These are phyloP conservation scores for Onygenales sp. DNA, from an alignment of 2,329 filamentous ascomycete species.

Conservation along the genomic window DNA sequence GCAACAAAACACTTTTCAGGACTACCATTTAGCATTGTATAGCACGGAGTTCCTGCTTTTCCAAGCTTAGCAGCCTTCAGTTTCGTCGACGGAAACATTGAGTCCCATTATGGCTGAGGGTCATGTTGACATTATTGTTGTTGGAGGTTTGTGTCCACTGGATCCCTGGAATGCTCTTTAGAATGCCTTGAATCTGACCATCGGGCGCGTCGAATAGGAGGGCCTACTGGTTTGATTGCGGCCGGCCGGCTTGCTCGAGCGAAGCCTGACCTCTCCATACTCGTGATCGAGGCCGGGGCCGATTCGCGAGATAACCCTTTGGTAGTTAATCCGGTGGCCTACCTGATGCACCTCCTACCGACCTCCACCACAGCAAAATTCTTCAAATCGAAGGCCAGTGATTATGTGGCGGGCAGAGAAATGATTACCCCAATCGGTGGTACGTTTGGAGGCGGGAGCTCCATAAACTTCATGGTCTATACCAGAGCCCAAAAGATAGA, in stretches of 20 bases:
- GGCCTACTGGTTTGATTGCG: conserved; percentile 41
- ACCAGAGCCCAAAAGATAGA: conserved; percentile 28
- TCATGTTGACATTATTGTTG: conserved; percentile 1
- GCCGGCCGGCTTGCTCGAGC: conserved; percentile 43
- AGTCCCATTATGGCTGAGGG: not conserved
- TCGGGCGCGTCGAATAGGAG: conserved; percentile 23
- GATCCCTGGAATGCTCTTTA: not conserved
- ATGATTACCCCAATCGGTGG: conserved; percentile 35
- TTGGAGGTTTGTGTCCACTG: not conserved
- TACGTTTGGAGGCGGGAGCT: conserved; percentile 54
- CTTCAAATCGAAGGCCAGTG: conserved; percentile 40
- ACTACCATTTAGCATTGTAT: too few relatives aligned
- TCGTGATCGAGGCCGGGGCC: conserved; percentile 46
- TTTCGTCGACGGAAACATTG: not conserved
- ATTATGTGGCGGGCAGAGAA: conserved; percentile 18
- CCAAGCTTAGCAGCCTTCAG: too few relatives aligned
- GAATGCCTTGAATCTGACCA: not conserved
- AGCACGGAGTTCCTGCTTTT: not conserved
- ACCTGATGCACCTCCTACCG: conserved; percentile 39
- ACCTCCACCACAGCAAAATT: conserved; percentile 43
- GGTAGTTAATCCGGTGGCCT: conserved; percentile 45
- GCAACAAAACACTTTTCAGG: too few relatives aligned
- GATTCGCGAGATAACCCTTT: conserved; percentile 44
- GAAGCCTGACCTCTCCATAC: conserved; percentile 39
- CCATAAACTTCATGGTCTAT: conserved; percentile 50